These are phyloP conservation scores for Dendrocalamus sinicus DNA, from an alignment of 176 grass and related monocot species.

Conservation along the genomic window DNA sequence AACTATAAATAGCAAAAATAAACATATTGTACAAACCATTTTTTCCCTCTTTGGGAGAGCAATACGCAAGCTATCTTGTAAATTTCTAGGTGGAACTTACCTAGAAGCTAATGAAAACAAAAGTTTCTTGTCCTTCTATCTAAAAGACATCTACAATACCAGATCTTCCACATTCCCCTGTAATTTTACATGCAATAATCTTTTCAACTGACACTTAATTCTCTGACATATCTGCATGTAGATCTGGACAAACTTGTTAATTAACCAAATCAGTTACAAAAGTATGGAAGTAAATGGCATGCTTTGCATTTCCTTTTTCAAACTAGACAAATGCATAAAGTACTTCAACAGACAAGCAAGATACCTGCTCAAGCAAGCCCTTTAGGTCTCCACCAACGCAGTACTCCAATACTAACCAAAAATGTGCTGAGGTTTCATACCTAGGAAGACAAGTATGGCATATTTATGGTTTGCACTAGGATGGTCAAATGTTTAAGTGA, in stretches of 20 bases:
- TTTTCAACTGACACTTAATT: constrained; percentile 20
- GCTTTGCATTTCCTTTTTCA: constrained; percentile 21
- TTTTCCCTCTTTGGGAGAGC: background rate
- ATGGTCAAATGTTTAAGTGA: constrained; percentile 12
- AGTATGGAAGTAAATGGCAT: background rate
- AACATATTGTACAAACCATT: background rate
- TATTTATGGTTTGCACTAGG: constrained; percentile 21
- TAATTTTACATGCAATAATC: background rate
- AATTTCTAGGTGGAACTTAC: constrained; percentile 5
- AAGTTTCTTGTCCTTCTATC: constrained; percentile 6
- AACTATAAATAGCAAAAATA: background rate
- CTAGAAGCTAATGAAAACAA: constrained; percentile 3
- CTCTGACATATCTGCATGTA: constrained; percentile 19
- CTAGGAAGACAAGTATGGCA: constrained; percentile 41
- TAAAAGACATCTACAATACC: background rate
- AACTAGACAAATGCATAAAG: constrained; percentile 27
- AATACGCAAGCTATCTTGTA: background rate
- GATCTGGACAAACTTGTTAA: constrained; percentile 8
- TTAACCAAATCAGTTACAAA: constrained; percentile 1
- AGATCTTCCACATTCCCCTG: background rate
- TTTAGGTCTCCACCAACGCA: constrained; percentile 90
- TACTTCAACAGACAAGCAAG: constrained; percentile 24
- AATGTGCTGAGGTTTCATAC: constrained; percentile 96
- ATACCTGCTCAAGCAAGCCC: constrained; percentile 84
- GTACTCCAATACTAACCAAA: constrained; percentile 94